Conservation (phyloP, 2,329 filamentous ascomycete genomes). For the Diaporthe vexans region DNA sequence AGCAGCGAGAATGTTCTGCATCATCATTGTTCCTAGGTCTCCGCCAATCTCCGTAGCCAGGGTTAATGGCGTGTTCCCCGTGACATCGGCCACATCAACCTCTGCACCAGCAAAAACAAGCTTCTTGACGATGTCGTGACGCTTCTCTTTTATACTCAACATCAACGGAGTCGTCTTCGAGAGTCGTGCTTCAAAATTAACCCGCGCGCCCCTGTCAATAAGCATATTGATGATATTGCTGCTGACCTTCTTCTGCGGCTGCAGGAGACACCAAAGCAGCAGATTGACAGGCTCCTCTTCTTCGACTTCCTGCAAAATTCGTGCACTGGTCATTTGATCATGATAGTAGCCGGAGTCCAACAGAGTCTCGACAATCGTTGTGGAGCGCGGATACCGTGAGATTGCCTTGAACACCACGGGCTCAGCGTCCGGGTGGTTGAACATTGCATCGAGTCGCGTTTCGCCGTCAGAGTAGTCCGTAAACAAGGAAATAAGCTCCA, state of each 20-base stretch:
- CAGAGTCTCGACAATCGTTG: slow-evolving; percentile 64
- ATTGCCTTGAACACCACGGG: slow-evolving; percentile 68
- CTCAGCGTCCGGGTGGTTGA: slow-evolving; percentile 56
- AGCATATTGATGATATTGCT: slow-evolving; percentile 69
- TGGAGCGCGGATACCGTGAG: slow-evolving; percentile 67
- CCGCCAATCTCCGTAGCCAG: slow-evolving; percentile 70
- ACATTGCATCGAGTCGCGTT: slow-evolving; percentile 65
- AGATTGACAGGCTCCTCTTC: slow-evolving; percentile 69
- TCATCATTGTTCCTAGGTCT: slow-evolving; percentile 66
- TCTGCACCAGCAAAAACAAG: slow-evolving; percentile 72
- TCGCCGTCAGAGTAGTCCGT: slow-evolving; percentile 63
- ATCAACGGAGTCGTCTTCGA: slow-evolving; percentile 71
- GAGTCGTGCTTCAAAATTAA: slow-evolving; percentile 66
- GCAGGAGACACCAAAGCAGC: slow-evolving; percentile 72
- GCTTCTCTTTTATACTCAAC: slow-evolving; percentile 68
- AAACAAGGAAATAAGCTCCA: slow-evolving; percentile 67
- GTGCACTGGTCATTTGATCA: slow-evolving; percentile 63
- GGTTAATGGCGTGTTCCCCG: slow-evolving; percentile 71
- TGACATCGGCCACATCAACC: slow-evolving; percentile 69
- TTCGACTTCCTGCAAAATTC: slow-evolving; percentile 60
- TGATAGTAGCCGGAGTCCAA: slow-evolving; percentile 72
- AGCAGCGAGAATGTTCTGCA: slow-evolving; percentile 67
- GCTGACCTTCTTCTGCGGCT: slow-evolving; percentile 74
- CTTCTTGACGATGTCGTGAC: slow-evolving; percentile 69
- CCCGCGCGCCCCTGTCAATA: slow-evolving; percentile 67